A percentile compares a stretch with the other conserved stretches of the same genome.
phyloP scores from a whole-genome alignment of 2,329 filamentous ascomycete species.

The Stagonosporopsis cucurbitacearum region DNA sequence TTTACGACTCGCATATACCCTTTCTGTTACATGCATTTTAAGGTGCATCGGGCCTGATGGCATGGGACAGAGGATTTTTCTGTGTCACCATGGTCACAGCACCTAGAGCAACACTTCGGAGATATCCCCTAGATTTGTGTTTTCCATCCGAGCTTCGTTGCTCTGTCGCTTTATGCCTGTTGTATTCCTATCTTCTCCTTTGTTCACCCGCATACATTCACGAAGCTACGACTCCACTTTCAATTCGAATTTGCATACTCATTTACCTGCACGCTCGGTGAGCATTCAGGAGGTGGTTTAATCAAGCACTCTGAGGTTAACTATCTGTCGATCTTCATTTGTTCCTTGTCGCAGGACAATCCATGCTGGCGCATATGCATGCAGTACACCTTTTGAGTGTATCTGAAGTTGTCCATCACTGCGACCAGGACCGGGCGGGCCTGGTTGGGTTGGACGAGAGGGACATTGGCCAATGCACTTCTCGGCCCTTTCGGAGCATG shows the following conservation, averaged over 20 bases:
- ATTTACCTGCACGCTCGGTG: conserved; percentile 20
- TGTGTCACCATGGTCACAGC: conserved; percentile 25
- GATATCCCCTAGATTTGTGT: conserved; percentile 43
- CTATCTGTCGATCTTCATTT: conserved; percentile 28
- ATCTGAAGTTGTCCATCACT: conserved; percentile 5
- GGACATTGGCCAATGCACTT: conserved; percentile 1
- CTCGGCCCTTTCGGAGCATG: conserved; percentile 1
- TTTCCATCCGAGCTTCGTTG: conserved; percentile 34
- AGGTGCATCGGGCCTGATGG: conserved; percentile 22
- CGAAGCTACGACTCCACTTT: conserved; percentile 31
- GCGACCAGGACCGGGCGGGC: conserved; percentile 10
- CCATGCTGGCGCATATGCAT: conserved; percentile 23
- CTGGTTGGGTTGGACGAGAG: conserved; percentile 5
- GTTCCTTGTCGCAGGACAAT: conserved; percentile 14
- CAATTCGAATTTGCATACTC: conserved; percentile 21
- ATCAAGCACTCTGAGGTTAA: conserved; percentile 20
- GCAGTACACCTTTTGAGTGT: conserved; percentile 27
- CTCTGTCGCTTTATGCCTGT: conserved; percentile 22
- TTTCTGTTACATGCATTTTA: conserved; percentile 25
- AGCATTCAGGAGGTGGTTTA: conserved; percentile 7
- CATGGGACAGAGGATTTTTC: conserved; percentile 20
- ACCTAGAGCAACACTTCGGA: conserved; percentile 28
- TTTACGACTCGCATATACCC: conserved; percentile 35
- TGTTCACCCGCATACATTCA: conserved; percentile 19
- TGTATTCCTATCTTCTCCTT: conserved; percentile 23